These are phyloP conservation scores for Lentinula lateritia DNA, from an alignment of 768 basidiomycete genomes.

Conservation along the genomic window DNA sequence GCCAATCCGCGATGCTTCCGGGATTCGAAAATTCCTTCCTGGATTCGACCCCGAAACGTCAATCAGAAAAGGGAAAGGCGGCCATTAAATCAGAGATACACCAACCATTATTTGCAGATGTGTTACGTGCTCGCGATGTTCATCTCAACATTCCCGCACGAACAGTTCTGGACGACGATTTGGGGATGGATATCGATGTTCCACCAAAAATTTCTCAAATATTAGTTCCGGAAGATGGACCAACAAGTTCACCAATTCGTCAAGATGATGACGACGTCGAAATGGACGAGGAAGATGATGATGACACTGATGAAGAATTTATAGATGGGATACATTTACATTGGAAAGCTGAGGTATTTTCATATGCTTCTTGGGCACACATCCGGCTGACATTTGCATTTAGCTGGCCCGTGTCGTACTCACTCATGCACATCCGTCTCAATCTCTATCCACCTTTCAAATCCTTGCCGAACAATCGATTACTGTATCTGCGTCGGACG, in stretches of 20 bases:
- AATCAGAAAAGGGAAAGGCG: slow-evolving; percentile 11
- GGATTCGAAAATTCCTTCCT: slow-evolving; percentile 55
- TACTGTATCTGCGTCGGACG: slow-evolving; percentile 16
- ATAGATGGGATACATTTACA: slow-evolving; percentile 36
- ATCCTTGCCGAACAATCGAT: slow-evolving; percentile 36
- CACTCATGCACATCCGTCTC: slow-evolving; percentile 41
- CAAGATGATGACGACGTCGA: slow-evolving; percentile 25
- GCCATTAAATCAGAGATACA: background rate
- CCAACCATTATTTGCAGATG: slow-evolving; percentile 4
- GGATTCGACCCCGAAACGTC: slow-evolving; percentile 30
- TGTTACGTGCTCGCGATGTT: background rate
- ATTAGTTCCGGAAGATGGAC: background rate
- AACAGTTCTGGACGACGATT: background rate
- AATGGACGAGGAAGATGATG: slow-evolving; percentile 26
- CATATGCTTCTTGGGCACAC: background rate
- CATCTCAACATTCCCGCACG: slow-evolving; percentile 3
- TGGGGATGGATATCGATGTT: background rate
- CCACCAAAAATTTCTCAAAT: background rate
- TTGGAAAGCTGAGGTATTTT: slow-evolving; percentile 50
- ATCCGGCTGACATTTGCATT: background rate
- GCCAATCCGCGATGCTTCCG: slow-evolving; percentile 30
- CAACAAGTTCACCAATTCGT: background rate
- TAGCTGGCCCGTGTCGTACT: slow-evolving; percentile 61
- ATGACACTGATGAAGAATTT: slow-evolving; percentile 26
- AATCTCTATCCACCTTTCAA: slow-evolving; percentile 44